Evolutionary conservation across 257 asterid species (phyloP).

Genomic region (Solanum medicagineum): DNA sequence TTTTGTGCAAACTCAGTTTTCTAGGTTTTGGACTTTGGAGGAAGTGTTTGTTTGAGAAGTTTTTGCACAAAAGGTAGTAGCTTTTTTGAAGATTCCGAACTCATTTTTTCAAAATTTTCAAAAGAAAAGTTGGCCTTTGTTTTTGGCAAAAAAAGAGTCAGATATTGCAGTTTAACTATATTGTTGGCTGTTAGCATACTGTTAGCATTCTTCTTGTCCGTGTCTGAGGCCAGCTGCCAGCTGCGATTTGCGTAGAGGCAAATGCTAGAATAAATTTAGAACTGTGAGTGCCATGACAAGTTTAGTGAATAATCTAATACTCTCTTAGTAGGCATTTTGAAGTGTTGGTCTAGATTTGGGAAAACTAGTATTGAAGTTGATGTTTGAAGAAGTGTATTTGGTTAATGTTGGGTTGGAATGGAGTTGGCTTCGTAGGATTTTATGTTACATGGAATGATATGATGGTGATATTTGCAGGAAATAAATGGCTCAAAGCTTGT

Average conservation of each 20-base stretch:
- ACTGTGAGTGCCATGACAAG: background rate
- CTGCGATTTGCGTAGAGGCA: background rate
- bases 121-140: no score
- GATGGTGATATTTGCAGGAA: conserved; percentile 37
- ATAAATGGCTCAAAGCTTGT: conserved; percentile 78
- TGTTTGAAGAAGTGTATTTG: background rate
- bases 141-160: no score
- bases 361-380: background rate
- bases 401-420: background rate
- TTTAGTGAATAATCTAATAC: background rate
- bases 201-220: background rate
- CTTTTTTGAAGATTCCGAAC: background rate
- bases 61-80: background rate
- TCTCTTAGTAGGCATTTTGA: background rate
- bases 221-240: no score
- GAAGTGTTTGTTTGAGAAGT: background rate
- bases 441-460: background rate
- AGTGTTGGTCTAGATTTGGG: background rate
- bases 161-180: background rate
- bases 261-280: background rate
- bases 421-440: background rate
- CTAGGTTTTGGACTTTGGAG: background rate
- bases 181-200: background rate
- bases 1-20: background rate
- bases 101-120: background rate